phyloP scores from a whole-genome alignment of 2,329 filamentous ascomycete species.

The Ascosphaera apis region DNA sequence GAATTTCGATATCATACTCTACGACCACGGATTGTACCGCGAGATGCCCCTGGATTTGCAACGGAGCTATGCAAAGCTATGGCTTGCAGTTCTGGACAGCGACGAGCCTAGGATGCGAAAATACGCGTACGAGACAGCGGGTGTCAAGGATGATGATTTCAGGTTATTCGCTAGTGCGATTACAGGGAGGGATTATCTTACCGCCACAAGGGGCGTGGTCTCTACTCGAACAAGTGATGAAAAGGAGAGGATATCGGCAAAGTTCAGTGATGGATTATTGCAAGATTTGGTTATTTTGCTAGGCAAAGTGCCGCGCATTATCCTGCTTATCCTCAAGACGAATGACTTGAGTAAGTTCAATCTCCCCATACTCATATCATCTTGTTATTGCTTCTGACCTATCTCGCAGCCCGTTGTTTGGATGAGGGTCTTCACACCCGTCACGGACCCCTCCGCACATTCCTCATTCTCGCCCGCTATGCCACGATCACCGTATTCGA shows the following conservation, averaged over 20 bases:
- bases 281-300: constrained; percentile 73
- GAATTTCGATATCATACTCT: constrained; percentile 90
- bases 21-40: constrained; percentile 91
- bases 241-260: constrained; percentile 64
- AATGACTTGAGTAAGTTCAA: constrained; percentile 56
- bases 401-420: constrained; percentile 44
- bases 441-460: constrained; percentile 36
- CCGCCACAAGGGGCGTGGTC: constrained; percentile 38
- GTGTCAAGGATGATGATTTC: constrained; percentile 72
- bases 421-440: constrained; percentile 52
- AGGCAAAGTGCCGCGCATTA: constrained; percentile 71
- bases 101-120: constrained; percentile 69
- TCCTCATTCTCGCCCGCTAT: constrained; percentile 41
- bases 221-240: constrained; percentile 46
- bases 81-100: constrained; percentile 83
- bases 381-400: constrained; percentile 3
- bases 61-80: constrained; percentile 83
- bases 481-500: constrained; percentile 39
- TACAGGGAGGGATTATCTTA: constrained; percentile 71
- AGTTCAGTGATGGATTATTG: constrained; percentile 69
- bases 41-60: constrained; percentile 62
- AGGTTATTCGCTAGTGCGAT: constrained; percentile 91
- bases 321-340: constrained; percentile 87
- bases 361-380: neutral
- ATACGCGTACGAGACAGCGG: constrained; percentile 73